phyloP scores from a whole-genome alignment of 306 rosid genomes.

The Cyamopsis tetragonoloba region DNA sequence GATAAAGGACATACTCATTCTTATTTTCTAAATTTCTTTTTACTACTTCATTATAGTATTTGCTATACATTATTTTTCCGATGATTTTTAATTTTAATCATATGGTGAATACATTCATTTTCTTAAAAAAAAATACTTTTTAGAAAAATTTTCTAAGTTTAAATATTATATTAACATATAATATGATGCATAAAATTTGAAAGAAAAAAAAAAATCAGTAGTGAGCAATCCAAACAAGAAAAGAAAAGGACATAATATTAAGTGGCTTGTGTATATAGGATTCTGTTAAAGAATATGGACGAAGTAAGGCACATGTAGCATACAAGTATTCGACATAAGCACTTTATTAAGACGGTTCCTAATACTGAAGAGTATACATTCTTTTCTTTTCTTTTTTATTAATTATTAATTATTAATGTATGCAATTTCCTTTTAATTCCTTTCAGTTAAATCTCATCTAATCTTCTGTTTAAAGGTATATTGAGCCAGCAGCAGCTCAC shows the following conservation, averaged over 20 bases:
- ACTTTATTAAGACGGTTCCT: slow-evolving; percentile 6
- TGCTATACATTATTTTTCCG: too few relatives aligned
- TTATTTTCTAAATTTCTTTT: neutral
- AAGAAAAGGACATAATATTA: slow-evolving; percentile 28
- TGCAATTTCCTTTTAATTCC: slow-evolving; percentile 16
- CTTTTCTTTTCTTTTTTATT: too few relatives aligned
- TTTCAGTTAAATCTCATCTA: neutral
- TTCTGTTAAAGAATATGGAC: slow-evolving; percentile 20
- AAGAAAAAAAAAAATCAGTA: neutral
- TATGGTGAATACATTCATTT: too few relatives aligned
- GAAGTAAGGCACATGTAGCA: slow-evolving; percentile 25
- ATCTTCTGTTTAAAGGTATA: slow-evolving; percentile 15
- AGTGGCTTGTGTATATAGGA: slow-evolving; percentile 5
- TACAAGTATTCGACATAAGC: slow-evolving; percentile 21
- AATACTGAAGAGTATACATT: neutral
- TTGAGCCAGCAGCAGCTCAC: slow-evolving; percentile 9
- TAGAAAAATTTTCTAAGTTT: too few relatives aligned
- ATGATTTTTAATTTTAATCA: too few relatives aligned
- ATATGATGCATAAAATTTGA: too few relatives aligned
- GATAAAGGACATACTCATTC: too few relatives aligned
- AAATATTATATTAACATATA: too few relatives aligned
- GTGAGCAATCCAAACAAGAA: slow-evolving; percentile 26
- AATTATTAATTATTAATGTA: too few relatives aligned
- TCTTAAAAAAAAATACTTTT: too few relatives aligned
- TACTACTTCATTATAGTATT: neutral